Percentiles rank a stretch among this genome's conserved stretches.
Evolutionary conservation across 2,329 filamentous ascomycete species (phyloP).

Genomic region (Stagonosporopsis rhizophila): DNA sequence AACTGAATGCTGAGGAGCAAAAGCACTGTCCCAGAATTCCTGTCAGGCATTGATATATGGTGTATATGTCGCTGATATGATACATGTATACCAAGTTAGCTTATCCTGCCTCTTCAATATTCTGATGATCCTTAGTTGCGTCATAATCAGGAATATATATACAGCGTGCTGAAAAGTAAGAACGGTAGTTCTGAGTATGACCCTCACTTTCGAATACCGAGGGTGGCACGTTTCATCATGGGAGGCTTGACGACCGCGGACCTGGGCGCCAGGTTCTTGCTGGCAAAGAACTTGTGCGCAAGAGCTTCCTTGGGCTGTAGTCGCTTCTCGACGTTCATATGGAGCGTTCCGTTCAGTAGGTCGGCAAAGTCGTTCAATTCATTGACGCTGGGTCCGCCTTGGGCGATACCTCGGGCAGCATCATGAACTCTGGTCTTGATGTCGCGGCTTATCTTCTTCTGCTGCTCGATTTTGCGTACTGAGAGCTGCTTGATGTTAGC

Average conservation of each 20-base stretch:
- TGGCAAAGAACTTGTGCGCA: slow-evolving; percentile 83
- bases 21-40: neutral
- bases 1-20: neutral
- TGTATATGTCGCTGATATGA: neutral
- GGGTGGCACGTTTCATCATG: slow-evolving; percentile 31
- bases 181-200: neutral
- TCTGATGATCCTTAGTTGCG: neutral
- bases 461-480: slow-evolving; percentile 69
- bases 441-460: slow-evolving; percentile 68
- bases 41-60: neutral
- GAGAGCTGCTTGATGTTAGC: slow-evolving; percentile 61
- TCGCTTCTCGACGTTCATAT: slow-evolving; percentile 90
- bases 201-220: slow-evolving; percentile 26
- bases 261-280: slow-evolving; percentile 30
- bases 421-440: slow-evolving; percentile 78
- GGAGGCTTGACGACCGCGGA: slow-evolving; percentile 39
- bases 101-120: neutral
- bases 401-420: slow-evolving; percentile 75
- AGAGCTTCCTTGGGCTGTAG: slow-evolving; percentile 86
- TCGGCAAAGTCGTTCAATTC: slow-evolving; percentile 87
- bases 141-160: neutral
- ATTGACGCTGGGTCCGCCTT: slow-evolving; percentile 68
- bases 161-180: neutral
- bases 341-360: slow-evolving; percentile 84
- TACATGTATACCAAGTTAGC: neutral